These are phyloP conservation scores for Gnetum montanum DNA, from an alignment of 75 land plant species.

Conservation along the genomic window DNA sequence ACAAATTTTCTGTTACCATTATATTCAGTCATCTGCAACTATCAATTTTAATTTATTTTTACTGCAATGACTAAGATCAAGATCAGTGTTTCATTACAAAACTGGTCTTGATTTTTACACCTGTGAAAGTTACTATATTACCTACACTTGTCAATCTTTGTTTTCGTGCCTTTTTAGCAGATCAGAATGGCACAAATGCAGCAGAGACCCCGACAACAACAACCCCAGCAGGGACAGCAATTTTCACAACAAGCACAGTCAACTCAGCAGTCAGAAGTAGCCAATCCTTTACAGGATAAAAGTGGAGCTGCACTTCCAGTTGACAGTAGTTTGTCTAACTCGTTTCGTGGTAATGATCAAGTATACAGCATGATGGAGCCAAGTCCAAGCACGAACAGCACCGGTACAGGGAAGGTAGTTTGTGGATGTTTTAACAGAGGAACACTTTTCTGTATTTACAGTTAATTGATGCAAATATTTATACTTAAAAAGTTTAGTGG, in stretches of 20 bases:
- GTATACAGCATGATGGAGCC: conserved; percentile 22
- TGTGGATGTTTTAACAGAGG: background rate
- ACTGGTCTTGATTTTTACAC: no score
- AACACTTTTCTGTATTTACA: no score
- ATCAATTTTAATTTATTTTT: no score
- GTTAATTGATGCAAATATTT: no score
- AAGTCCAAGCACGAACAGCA: conserved; percentile 10
- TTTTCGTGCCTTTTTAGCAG: conserved; percentile 23
- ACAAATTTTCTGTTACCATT: no score
- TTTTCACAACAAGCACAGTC: conserved; percentile 45
- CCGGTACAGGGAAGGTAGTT: conserved; percentile 9
- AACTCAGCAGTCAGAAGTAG: conserved; percentile 50
- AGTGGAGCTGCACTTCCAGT: conserved; percentile 30
- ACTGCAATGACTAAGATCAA: no score
- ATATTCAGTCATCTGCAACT: no score
- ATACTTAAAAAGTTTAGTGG: no score
- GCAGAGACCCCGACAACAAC: conserved; percentile 27
- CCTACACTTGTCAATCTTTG: no score
- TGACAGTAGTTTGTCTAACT: conserved; percentile 69
- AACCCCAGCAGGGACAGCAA: conserved; percentile 38
- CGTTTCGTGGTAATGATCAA: conserved; percentile 80
- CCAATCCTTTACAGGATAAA: conserved; percentile 65
- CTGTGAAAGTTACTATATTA: no score
- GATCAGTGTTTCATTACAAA: no score
- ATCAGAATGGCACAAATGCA: conserved; percentile 45